Conservation (phyloP, 106 monocot species). For the Dendrobium officinale region DNA sequence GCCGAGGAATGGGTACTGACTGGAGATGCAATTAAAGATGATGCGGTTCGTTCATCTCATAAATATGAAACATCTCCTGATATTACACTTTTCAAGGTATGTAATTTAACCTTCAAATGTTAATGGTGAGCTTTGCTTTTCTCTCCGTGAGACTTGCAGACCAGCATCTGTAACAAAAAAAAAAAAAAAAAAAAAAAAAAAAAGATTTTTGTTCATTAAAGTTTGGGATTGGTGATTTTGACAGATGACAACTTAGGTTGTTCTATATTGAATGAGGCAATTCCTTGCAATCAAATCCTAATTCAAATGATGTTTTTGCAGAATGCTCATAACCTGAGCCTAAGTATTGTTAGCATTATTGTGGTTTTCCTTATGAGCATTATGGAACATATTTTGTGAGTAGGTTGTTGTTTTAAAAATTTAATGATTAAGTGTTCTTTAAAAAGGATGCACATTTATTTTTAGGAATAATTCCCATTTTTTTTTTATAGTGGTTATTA, state of each 20-base stretch:
- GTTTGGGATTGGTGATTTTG: background rate
- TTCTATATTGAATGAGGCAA: background rate
- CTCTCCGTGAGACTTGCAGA: background rate
- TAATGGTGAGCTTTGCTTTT: background rate
- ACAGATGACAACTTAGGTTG: background rate
- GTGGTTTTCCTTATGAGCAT: background rate
- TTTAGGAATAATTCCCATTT: background rate
- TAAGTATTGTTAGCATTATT: background rate
- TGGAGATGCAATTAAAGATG: slow-evolving; percentile 72
- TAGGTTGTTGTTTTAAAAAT: background rate
- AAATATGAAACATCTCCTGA: slow-evolving; percentile 91
- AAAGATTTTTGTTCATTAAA: background rate
- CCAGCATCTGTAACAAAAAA: no score
- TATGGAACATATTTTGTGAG: background rate
- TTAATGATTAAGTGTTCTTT: background rate
- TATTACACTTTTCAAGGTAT: slow-evolving; percentile 88
- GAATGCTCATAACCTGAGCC: background rate
- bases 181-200: background rate
- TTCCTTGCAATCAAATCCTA: background rate
- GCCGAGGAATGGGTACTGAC: slow-evolving; percentile 86
- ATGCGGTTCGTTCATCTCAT: slow-evolving; percentile 61
- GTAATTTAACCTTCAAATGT: background rate
- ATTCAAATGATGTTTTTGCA: background rate
- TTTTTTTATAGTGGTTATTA: background rate
- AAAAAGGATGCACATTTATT: background rate